Evolutionary conservation across 441 rosid genomes (phyloP), one percentile per base, ranked within the genome.

Genomic region (Pelargonium citronellum): DNA sequence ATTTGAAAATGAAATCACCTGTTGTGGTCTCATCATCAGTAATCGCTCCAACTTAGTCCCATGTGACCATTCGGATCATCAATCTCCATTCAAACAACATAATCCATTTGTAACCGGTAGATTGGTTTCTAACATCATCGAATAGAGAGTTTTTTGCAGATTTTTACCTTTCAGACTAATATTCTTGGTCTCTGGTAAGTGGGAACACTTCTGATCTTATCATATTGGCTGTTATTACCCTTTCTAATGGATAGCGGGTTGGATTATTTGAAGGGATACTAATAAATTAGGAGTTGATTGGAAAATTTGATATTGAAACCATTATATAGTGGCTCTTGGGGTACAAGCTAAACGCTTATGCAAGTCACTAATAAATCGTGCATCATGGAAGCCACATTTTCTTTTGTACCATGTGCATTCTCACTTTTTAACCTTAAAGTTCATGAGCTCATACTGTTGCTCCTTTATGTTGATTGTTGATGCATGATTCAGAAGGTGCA

Each of bases 401-500:
- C 73, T 77, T 75, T 69, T 73, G 60, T 2, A 73, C 8, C 41
- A 37, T 74, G 74, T 37, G 41, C 7, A 37, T 37, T 37, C 41
- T 37, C 41, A 37, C 7, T 37, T 5, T 37, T 37, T 37, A 37
- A 37, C 41, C 8, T 37, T 37, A 37, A 37, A 71, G 82, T 71
- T 67, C 69, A 69, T 77, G 7, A 17, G 69, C 73, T 71, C 47
- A 46, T 66, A 9, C 72, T 71, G 72, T 37, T 37, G 41, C 41
- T 37, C 41, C 7, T 37, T 5, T 6, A 73, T 77, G 71, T 67
- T 69, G 67, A 12, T 64, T 46, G 53, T 76, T 76, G 60, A 79
- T 43, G 71, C 66, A 39, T 37, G 9, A 44, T 76, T 79, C 73
- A 39, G 49, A 67, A 72, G 67, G 27, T 11, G 76, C 67, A 75